These are phyloP conservation scores for Magnolia sinica DNA, from an alignment of 164 flowering plant species.

Conservation along the genomic window DNA sequence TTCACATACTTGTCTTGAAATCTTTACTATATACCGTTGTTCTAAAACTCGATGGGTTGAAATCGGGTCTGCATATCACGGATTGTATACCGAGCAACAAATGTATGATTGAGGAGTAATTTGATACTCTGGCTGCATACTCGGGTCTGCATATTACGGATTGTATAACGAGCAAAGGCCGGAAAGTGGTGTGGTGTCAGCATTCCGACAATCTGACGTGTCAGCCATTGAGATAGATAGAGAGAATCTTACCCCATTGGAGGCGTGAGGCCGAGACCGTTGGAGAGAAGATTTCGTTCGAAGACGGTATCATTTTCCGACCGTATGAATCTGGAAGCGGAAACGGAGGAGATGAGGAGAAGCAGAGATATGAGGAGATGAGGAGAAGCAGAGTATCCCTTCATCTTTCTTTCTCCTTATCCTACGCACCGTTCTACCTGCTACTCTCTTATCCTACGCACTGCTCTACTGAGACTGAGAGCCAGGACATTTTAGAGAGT, in stretches of 20 bases:
- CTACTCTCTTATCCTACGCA: background rate
- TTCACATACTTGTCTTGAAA: no score
- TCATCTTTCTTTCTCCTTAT: background rate
- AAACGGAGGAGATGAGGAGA: background rate
- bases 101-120: background rate
- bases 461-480: background rate
- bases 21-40: no score
- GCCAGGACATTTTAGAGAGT: no score
- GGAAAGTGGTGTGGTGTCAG: background rate
- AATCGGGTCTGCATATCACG: background rate
- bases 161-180: background rate
- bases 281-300: slow-evolving; percentile 24
- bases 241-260: slow-evolving; percentile 37
- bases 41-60: background rate
- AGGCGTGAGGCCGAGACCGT: slow-evolving; percentile 39
- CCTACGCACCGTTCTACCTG: background rate
- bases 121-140: no score
- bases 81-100: background rate
- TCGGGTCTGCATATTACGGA: background rate
- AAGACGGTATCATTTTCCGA: background rate
- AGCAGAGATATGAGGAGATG: background rate
- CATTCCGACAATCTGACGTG: background rate
- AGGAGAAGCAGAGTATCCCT: background rate
- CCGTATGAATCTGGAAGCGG: slow-evolving; percentile 2
- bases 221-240: background rate